Conservation (phyloP, 345 rosid genomes). For the Fremontodendron californicum region DNA sequence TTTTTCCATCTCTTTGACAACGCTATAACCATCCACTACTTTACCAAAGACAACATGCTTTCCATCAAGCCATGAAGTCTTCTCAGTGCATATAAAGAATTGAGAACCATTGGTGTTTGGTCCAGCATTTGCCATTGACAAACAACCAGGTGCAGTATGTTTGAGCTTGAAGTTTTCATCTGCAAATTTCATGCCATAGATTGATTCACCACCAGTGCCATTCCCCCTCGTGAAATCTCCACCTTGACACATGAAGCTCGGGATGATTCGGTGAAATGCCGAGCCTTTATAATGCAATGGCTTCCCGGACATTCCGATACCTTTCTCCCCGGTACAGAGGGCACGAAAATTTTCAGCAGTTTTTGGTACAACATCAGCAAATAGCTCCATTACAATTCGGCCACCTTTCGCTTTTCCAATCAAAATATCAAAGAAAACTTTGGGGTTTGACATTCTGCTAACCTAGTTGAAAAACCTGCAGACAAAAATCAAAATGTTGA, state of each 20-base stretch:
- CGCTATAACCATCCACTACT: constrained; percentile 68
- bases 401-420: constrained; percentile 67
- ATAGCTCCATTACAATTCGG: constrained; percentile 73
- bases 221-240: constrained; percentile 86
- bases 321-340: constrained; percentile 80
- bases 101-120: constrained; percentile 26
- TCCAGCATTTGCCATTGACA: background rate
- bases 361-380: constrained; percentile 63
- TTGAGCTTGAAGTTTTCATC: constrained; percentile 82
- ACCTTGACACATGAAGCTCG: constrained; percentile 87
- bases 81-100: constrained; percentile 80
- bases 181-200: constrained; percentile 59
- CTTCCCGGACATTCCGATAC: constrained; percentile 57
- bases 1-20: constrained; percentile 70
- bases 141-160: constrained; percentile 39
- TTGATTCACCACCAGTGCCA: constrained; percentile 89
- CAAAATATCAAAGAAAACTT: constrained; percentile 68
- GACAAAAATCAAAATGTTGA: background rate
- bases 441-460: constrained; percentile 56
- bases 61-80: constrained; percentile 73
- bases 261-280: constrained; percentile 79
- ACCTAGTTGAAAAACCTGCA: constrained; percentile 20
- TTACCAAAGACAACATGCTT: constrained; percentile 90
- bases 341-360: constrained; percentile 80
- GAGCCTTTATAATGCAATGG: constrained; percentile 76